Base-by-base conservation (phyloP, 2,329 filamentous ascomycete genomes). In the Aspergillus proliferans region DNA sequence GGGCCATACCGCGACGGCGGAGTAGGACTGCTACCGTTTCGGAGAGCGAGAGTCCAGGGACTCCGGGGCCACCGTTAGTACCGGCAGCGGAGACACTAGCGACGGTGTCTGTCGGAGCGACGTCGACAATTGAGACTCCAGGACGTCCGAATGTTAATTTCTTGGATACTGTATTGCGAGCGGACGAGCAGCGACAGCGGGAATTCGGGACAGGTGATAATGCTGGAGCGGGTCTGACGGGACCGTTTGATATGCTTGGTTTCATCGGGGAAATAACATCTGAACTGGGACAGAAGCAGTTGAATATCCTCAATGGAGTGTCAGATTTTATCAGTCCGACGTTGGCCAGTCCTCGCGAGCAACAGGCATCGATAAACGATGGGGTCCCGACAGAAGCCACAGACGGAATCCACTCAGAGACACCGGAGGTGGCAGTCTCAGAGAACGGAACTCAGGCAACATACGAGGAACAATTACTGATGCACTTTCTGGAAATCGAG, bases 231-330 rank as follows among this genome's bases (percentile, higher is more conserved):
- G 57, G 58, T 15, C 46, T 60, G 9, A 43, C 52, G 6, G 52
- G 54, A 6, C 52, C 58, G 5, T 67, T 68, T 46, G 65, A 68
- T 47, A 67, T 68, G 57, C 61, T 66, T n/a, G 56, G 59, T 2
- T 67, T 68, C 36, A 68, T 68, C 46, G 64, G 65, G n/a, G 65
- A 61, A 2, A 65, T 68, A 9, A 67, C 63, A 3, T 65, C 63
- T 2, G 65, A 67, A 39, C 51, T 68, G 21, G 59, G 67, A 33
- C 65, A 66, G 46, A 68, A 64, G 46, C 65, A 68, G 46, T 50
- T 61, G 4, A 62, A 66, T 41, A 47, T 68, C 49, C 61, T 59
- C 1, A 60, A 59, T 26, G 55, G 61, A 0, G 40, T 50, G 1
- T 53, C 52, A 2, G 39, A 47, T 9, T 59, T 61, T 12, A 48